Conservation (phyloP, 768 basidiomycete genomes). For the Leccinum boreale region DNA sequence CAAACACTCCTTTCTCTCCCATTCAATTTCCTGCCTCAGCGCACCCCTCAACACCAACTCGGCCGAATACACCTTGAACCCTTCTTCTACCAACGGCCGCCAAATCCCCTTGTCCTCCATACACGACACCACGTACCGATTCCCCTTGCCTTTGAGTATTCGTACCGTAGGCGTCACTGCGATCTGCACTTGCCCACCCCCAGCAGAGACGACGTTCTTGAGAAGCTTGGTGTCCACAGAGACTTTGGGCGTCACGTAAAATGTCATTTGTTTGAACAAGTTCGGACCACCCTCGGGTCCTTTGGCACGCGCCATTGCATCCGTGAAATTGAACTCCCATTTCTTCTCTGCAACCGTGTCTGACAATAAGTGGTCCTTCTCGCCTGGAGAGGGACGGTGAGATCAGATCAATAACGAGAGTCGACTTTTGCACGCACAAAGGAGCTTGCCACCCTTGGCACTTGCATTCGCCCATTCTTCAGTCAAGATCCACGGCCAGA, state of each 20-base stretch:
- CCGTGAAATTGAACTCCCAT: conserved; percentile 59
- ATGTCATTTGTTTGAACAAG: conserved; percentile 61
- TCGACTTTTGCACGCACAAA: conserved; percentile 48
- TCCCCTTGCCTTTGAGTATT: conserved; percentile 44
- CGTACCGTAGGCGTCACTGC: conserved; percentile 51
- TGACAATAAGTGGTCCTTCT: conserved; percentile 52
- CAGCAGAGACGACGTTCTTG: conserved; percentile 63
- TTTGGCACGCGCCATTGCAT: conserved; percentile 60
- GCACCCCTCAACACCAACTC: conserved; percentile 66
- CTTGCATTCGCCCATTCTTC: conserved; percentile 68
- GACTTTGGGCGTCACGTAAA: conserved; percentile 74
- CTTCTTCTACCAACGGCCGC: conserved; percentile 52
- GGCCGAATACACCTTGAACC: conserved; percentile 59
- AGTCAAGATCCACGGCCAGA: conserved; percentile 58
- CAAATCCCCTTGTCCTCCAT: conserved; percentile 62
- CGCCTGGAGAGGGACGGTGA: conserved; percentile 42
- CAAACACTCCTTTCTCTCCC: conserved; percentile 42
- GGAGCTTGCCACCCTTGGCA: conserved; percentile 49
- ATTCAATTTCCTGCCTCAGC: conserved; percentile 64
- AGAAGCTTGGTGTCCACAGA: conserved; percentile 56
- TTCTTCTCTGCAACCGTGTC: conserved; percentile 66
- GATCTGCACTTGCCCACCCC: conserved; percentile 67
- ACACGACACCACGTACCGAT: conserved; percentile 65
- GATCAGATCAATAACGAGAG: not conserved
- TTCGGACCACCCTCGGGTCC: conserved; percentile 39